Evolutionary conservation across 768 basidiomycete genomes (phyloP), one percentile per base, ranked within the genome.

Genomic region (Trametes villosa): DNA sequence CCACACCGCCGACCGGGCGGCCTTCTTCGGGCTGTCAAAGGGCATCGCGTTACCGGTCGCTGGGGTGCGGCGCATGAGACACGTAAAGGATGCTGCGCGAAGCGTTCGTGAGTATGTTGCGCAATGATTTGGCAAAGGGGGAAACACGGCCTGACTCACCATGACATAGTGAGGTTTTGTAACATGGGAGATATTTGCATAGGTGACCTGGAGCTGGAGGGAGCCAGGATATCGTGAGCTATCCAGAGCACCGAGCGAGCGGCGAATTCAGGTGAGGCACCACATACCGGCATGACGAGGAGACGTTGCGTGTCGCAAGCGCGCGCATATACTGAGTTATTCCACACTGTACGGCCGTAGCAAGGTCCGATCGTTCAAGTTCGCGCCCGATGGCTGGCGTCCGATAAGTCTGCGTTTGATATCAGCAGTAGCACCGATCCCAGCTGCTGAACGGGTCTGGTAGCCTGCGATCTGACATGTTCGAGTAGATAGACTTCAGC

Each of bases 401-500:
- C 53, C 53, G 53, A 45, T 44, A 33, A 22, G 29, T 24, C 41
- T 31, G n/a, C 41, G 41, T 29, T 20, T 30, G 13, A 26, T 54
- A 30, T 54, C 30, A 17, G 29, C 29, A 2, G 20, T 40, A 31
- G 42, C 30, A 31, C 24, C 41, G 41, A 33, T 11, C 15, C 18
- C 24, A 41, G n/a, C 18, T 17, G 51, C 24, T 20, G 9, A 22
- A 31, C n/a, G n/a, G n/a, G n/a, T n/a, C n/a, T n/a, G n/a, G 34
- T 24, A 45, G 50, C 33, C 31, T 62, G 55, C 49, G 49, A 45
- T 52, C 34, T 57, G 54, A 57, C 60, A 61, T 22, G 48, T 61
- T 54, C 53, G 13, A 36, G 36, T 46, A 17, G 44, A 57, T 57
- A 57, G 50, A 38, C 49, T 57, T 50, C 54, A 42, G 46, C 29